Evolutionary conservation across 2,329 filamentous ascomycete species (phyloP), one percentile per base, ranked within the genome.

Genomic region (Aureobasidium sp.): DNA sequence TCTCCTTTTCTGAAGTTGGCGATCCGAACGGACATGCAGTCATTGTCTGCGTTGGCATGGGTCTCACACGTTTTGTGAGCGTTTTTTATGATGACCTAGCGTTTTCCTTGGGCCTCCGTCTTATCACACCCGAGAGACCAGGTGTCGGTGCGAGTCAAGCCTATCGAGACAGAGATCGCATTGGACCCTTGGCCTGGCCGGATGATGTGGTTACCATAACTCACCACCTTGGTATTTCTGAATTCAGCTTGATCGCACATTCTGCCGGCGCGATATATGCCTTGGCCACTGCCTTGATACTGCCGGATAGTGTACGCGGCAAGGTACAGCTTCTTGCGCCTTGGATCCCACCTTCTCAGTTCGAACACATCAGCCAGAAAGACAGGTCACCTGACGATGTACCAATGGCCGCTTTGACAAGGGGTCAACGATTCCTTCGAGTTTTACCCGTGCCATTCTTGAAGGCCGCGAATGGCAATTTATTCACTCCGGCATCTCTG

Each of bases 251-350:
- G 22, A 82, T 99, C 1, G 94, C 94, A 1, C 94, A 99, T 74
- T 97, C 93, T 0, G 94, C 94, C 0, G 94, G 94, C 17, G 93
- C 94, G n/a, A 96, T 99, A 58, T 99, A 99, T 71, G 94, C 94
- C 1, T 82, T 99, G 19, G 94, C 94, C 0, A 97, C 94, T 0
- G 94, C 94, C 0, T 80, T 99, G 48, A 89, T 94, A 48, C 96
- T 99, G 84, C 94, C 94, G 4, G 92, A 97, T 69, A 90, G 97
- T 70, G 95, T 99, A 64, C 88, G 92, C 6, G 94, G 94, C 22
- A 88, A 91, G 59, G 94, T 99, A 61, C 94, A 99, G 74, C 83
- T 99, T 2, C 82, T 99, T 9, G 93, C 94, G 0, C 94, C 94
- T 0, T 97, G 91, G 94, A 97, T 99, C 50, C 94, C 94, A 1